These are phyloP conservation scores for Trichoderma gracile DNA, from an alignment of 2,329 filamentous ascomycete species.

Conservation along the genomic window DNA sequence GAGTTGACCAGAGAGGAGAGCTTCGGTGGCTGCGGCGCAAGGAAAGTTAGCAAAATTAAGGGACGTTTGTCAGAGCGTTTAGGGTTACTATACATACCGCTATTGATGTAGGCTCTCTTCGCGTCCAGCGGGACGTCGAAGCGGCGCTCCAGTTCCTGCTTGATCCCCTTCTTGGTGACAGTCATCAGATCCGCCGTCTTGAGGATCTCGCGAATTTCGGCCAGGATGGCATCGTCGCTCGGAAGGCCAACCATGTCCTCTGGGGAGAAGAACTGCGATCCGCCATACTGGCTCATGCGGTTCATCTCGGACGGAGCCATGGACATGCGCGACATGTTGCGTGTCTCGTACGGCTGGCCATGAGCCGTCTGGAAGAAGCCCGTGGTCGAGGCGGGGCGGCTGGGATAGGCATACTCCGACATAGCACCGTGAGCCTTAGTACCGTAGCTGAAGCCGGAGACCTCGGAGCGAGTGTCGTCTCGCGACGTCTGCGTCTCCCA, in stretches of 20 bases:
- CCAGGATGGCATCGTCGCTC: slow-evolving; percentile 82
- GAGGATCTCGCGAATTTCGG: slow-evolving; percentile 93
- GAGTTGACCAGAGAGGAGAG: slow-evolving; percentile 73
- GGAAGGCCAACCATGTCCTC: slow-evolving; percentile 75
- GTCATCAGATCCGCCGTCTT: slow-evolving; percentile 93
- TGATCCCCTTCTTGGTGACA: slow-evolving; percentile 98
- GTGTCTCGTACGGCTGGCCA: slow-evolving; percentile 53
- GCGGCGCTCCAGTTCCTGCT: slow-evolving; percentile 84
- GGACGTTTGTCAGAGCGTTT: not conserved
- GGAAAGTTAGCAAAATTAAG: not conserved
- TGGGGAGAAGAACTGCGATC: slow-evolving; percentile 59
- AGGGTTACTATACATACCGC: slow-evolving; percentile 64
- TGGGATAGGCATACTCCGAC: slow-evolving; percentile 70
- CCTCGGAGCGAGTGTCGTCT: slow-evolving; percentile 77
- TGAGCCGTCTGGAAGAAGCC: slow-evolving; percentile 49
- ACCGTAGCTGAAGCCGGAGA: slow-evolving; percentile 91
- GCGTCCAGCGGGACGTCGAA: slow-evolving; percentile 85
- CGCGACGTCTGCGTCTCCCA: slow-evolving; percentile 92
- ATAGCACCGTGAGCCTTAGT: slow-evolving; percentile 71
- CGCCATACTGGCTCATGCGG: slow-evolving; percentile 62
- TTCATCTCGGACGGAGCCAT: slow-evolving; percentile 73
- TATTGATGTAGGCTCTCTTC: slow-evolving; percentile 91
- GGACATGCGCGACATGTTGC: slow-evolving; percentile 69
- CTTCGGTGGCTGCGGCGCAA: slow-evolving; percentile 66
- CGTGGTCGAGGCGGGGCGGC: slow-evolving; percentile 58